These are phyloP conservation scores for Leishmania guyanensis DNA, from an alignment of 208 protist species.

Conservation along the genomic window DNA sequence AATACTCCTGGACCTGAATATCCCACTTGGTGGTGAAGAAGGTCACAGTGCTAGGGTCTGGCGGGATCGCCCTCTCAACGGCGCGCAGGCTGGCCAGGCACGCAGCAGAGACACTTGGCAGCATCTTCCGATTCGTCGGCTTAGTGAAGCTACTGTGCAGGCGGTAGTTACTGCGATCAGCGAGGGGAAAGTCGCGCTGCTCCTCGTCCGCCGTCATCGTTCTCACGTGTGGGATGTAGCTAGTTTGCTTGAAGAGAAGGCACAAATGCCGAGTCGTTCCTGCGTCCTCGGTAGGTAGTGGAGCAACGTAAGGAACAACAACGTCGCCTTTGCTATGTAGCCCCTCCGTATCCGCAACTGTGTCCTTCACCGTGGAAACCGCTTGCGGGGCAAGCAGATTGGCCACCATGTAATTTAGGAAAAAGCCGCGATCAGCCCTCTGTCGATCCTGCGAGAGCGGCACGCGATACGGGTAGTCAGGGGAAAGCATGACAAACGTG, in stretches of 20 bases:
- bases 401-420: constrained; percentile 87
- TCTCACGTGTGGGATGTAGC: constrained; percentile 32
- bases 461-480: constrained; percentile 88
- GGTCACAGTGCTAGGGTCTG: constrained; percentile 68
- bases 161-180: constrained; percentile 57
- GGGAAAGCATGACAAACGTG: constrained; percentile 86
- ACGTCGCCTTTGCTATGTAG: constrained; percentile 59
- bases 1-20: constrained; percentile 93
- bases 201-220: constrained; percentile 47
- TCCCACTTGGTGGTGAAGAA: constrained; percentile 93
- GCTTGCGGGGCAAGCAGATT: constrained; percentile 49
- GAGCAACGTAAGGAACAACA: constrained; percentile 80
- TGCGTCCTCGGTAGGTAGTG: constrained; percentile 89
- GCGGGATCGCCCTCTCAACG: constrained; percentile 55
- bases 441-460: constrained; percentile 48
- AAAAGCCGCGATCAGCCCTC: constrained; percentile 62
- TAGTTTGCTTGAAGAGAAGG: constrained; percentile 75
- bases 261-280: constrained; percentile 87
- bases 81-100: constrained; percentile 42
- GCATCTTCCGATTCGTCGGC: background rate
- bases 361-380: constrained; percentile 10
- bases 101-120: constrained; percentile 9
- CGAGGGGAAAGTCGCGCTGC: constrained; percentile 45
- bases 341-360: constrained; percentile 13
- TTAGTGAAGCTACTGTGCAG: constrained; percentile 46